phyloP scores from a whole-genome alignment of 129 eudicot genomes.

The Flaveria linearis region DNA sequence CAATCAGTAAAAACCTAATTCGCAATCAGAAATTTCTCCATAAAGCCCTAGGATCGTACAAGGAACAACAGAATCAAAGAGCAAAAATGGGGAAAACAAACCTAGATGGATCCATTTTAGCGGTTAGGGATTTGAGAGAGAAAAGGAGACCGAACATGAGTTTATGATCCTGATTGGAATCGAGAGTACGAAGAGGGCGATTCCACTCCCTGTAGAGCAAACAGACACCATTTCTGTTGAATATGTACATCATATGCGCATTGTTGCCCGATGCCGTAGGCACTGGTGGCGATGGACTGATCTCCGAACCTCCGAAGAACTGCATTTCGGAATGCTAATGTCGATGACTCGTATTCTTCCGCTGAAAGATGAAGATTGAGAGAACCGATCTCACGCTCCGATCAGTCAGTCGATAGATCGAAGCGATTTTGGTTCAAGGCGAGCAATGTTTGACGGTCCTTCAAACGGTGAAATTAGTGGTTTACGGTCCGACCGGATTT shows the following conservation, averaged over 20 bases:
- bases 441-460: no score
- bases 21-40: background rate
- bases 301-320: constrained; percentile 7
- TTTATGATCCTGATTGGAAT: constrained; percentile 85
- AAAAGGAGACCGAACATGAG: constrained; percentile 94
- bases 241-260: constrained; percentile 85
- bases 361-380: no score
- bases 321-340: background rate
- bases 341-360: background rate
- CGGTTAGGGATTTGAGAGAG: constrained; percentile 87
- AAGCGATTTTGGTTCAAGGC: no score
- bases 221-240: constrained; percentile 90
- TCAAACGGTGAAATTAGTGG: no score
- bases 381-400: no score
- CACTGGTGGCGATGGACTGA: constrained; percentile 84
- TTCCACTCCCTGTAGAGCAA: constrained; percentile 97
- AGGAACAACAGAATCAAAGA: background rate
- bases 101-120: constrained; percentile 99
- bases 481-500: no score
- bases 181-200: constrained; percentile 86
- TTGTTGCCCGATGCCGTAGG: constrained; percentile 87
- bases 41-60: background rate
- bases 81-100: constrained; percentile 19
- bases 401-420: no score
- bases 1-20: background rate